Percentiles rank a stretch among this genome's conserved stretches.
Conservation (phyloP, 2,329 filamentous ascomycete species). For the Coleophoma crateriformis region DNA sequence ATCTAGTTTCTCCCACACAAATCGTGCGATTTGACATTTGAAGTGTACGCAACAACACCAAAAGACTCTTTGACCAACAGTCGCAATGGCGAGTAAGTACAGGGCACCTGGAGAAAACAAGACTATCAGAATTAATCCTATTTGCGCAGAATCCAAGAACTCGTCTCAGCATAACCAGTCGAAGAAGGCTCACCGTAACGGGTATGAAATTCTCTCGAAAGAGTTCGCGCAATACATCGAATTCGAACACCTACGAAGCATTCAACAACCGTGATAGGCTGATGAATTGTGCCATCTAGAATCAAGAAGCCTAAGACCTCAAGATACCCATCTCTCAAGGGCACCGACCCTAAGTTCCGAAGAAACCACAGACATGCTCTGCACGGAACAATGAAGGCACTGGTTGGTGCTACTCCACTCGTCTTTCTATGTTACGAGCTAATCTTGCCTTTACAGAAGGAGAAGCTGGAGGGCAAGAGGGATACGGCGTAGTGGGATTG, state of each 20-base stretch:
- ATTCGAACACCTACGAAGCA: background rate
- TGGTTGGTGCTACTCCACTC: constrained; percentile 58
- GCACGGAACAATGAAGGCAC: constrained; percentile 95
- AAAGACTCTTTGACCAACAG: constrained; percentile 10
- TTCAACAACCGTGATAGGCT: background rate
- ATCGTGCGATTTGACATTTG: background rate
- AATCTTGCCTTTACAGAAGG: constrained; percentile 61
- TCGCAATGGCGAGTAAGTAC: constrained; percentile 68
- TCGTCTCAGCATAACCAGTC: constrained; percentile 98
- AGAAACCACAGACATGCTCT: constrained; percentile 99
- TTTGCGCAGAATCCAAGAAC: constrained; percentile 89
- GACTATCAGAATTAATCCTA: background rate
- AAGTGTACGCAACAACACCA: constrained; percentile 4
- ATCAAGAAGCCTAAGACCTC: constrained; percentile 99
- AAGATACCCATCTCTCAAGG: constrained; percentile 97
- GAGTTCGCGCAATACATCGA: background rate
- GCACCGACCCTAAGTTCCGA: constrained; percentile 99
- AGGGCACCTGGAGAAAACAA: background rate
- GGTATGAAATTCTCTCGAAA: constrained; percentile 51
- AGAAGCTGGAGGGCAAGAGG: constrained; percentile 93
- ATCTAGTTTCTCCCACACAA: background rate
- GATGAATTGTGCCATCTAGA: constrained; percentile 41
- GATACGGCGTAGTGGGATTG: constrained; percentile 63
- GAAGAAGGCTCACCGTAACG: constrained; percentile 99
- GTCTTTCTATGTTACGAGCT: background rate